Evolutionary conservation across 352 stramenopile species (phyloP), one percentile per base, ranked within the genome.

Genomic region (Aphanomyces invadans): DNA sequence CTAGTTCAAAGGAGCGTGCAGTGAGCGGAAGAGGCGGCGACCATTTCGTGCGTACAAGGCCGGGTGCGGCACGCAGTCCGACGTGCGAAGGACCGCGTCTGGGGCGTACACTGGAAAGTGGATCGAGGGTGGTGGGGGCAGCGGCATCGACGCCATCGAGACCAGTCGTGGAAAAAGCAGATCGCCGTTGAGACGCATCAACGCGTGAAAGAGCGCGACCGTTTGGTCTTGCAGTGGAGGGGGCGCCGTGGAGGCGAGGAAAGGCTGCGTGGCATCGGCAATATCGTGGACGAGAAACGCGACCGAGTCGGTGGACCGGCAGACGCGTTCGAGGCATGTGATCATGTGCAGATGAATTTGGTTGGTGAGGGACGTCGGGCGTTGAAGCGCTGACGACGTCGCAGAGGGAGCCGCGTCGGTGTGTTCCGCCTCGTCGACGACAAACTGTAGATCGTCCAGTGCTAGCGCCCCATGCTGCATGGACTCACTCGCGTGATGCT

Each of bases 81-180:
- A 4, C 7, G 57, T 32, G n/a, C 54, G 55, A 10, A 3, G 1
- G 29, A 67, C 21, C 4, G 60, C 60, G 15, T 42, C 17, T 11
- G 42, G 21, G 1, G 7, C 33, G 32, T 51, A 67, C 15, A 23
- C 26, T 31, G 60, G 60, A 26, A 67, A 67, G 29, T 11, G 11
- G 5, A 3, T 5, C 0, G 60, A 59, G 19, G 60, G 60, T 0
- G 60, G 60, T 2, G 60, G 7, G 4, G 39, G 60, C n/a, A 57
- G 42, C 17, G 60, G 38, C 28, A 32, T 32, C 0, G 19, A 42
- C 29, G 28, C 60, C 42, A 67, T 38, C 10, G 28, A 42, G 19
- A 44, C 60, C 29, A 67, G 21, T 32, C 48, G 29, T 9, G 60
- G 60, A 33, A 60, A 67, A 3, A 67, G 21, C 25, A 28, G 12